A percentile compares a stretch with the other conserved stretches of the same genome.
Evolutionary conservation across 306 rosid genomes (phyloP).

Genomic region (Notholithocarpus densiflorus): DNA sequence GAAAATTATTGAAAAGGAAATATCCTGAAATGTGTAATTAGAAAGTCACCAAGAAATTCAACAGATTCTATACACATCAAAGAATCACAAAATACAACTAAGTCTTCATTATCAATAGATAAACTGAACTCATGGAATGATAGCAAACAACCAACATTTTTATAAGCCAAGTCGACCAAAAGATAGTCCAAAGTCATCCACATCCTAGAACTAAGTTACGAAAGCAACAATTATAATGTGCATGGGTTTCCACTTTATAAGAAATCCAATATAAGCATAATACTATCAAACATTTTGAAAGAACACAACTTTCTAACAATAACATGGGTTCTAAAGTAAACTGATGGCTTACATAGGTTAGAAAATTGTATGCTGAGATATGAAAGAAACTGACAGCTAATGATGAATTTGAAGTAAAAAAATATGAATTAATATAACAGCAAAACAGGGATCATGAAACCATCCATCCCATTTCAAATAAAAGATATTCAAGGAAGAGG

Average conservation of each 20-base stretch:
- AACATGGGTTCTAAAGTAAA: not conserved
- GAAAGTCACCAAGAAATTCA: not conserved
- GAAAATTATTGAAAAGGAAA: not conserved
- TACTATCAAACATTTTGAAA: not conserved
- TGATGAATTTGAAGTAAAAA: no score
- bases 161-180: not conserved
- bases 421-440: no score
- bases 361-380: no score
- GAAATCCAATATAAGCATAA: not conserved
- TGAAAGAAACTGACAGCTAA: no score
- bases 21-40: not conserved
- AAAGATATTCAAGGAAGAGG: no score
- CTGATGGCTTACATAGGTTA: no score
- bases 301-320: not conserved
- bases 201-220: not conserved
- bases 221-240: not conserved
- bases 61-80: not conserved
- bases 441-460: no score
- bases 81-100: not conserved
- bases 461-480: no score
- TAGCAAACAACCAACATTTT: not conserved
- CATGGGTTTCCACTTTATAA: not conserved
- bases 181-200: not conserved
- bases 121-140: not conserved
- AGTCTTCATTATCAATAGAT: not conserved